Percentiles rank a stretch among this genome's conserved stretches.
Evolutionary conservation across 257 asterid genomes (phyloP).

Genomic region (Penstemon newberryi): DNA sequence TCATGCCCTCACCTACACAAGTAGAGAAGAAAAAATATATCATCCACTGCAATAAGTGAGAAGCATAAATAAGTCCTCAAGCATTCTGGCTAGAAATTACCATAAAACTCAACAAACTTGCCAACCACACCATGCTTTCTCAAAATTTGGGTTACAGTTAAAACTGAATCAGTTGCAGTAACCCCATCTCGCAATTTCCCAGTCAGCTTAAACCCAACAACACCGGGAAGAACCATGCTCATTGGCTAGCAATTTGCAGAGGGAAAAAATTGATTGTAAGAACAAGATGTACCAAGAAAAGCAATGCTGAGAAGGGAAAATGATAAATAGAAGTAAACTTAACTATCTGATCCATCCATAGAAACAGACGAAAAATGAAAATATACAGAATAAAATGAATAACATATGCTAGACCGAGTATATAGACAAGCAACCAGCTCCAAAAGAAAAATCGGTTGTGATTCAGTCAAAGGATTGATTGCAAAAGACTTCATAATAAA

Average conservation of each 20-base stretch:
- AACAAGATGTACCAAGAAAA: not conserved
- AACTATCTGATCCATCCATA: not conserved
- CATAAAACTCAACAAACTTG: slow-evolving; percentile 81
- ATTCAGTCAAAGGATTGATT: not conserved
- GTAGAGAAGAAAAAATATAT: slow-evolving; percentile 6
- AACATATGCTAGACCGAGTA: not conserved
- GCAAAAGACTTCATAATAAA: not conserved
- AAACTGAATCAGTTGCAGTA: slow-evolving; percentile 91
- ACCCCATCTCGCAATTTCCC: slow-evolving; percentile 79
- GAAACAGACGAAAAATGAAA: not conserved
- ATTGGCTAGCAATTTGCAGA: slow-evolving; percentile 55
- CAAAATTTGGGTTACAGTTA: slow-evolving; percentile 86
- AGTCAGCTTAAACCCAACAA: slow-evolving; percentile 80
- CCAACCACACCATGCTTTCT: slow-evolving; percentile 94
- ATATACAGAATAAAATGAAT: not conserved
- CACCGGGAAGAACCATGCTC: slow-evolving; percentile 98
- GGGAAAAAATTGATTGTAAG: not conserved
- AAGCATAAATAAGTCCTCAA: not conserved
- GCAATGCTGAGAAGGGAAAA: not conserved
- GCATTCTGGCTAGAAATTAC: slow-evolving; percentile 33
- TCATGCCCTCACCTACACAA: slow-evolving; percentile 75
- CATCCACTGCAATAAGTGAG: not conserved
- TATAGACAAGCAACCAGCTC: not conserved
- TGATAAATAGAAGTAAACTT: not conserved
- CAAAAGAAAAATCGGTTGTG: slow-evolving; percentile 1